These are phyloP conservation scores for Stagonosporopsis cucurbitacearum DNA, from an alignment of 2,329 filamentous ascomycete genomes.

Conservation along the genomic window DNA sequence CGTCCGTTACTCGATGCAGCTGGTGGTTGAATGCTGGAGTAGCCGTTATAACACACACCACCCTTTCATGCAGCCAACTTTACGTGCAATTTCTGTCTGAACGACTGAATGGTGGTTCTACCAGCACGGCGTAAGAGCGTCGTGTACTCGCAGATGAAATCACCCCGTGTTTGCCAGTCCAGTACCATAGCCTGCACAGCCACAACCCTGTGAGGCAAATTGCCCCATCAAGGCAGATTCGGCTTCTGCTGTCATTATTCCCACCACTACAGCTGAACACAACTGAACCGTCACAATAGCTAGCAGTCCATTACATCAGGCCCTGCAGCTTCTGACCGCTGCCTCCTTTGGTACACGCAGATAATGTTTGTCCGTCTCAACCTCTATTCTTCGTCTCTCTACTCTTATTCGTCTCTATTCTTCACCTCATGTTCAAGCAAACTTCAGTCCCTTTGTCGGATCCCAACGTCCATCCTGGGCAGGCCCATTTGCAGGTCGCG, in stretches of 20 bases:
- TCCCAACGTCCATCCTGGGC: slow-evolving; percentile 50
- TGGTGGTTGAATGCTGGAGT: not conserved
- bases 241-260: slow-evolving; percentile 9
- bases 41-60: not conserved
- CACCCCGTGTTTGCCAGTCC: slow-evolving; percentile 6
- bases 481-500: slow-evolving; percentile 43
- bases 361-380: not conserved
- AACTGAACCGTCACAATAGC: not conserved
- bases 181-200: slow-evolving; percentile 26
- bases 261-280: slow-evolving; percentile 8
- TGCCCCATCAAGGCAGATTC: slow-evolving; percentile 30
- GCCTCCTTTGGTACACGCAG: not conserved
- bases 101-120: slow-evolving; percentile 6
- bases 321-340: not conserved
- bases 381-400: no score
- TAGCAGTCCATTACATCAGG: slow-evolving; percentile 2
- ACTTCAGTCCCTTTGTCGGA: slow-evolving; percentile 48
- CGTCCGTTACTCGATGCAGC: not conserved
- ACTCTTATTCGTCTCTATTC: no score
- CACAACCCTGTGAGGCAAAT: slow-evolving; percentile 33
- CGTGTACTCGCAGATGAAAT: slow-evolving; percentile 15
- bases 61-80: not conserved
- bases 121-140: slow-evolving; percentile 17
- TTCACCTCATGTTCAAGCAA: no score
- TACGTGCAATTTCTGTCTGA: not conserved